Percentiles rank a stretch among this genome's conserved stretches.
Evolutionary conservation across 805 yeast species (phyloP).

Genomic region (Lipomyces orientalis): DNA sequence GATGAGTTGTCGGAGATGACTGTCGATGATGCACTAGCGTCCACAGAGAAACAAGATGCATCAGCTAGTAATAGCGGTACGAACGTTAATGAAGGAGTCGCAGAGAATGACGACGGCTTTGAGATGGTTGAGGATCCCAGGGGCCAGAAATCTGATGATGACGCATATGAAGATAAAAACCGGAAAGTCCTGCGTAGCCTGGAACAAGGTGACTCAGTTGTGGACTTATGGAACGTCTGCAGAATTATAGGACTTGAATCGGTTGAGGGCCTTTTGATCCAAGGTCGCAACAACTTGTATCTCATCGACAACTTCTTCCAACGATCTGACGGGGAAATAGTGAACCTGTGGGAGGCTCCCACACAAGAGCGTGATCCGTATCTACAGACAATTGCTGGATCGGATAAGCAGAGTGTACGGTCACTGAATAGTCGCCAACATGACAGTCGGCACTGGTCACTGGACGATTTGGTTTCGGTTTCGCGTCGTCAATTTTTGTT

Average conservation of each 20-base stretch:
- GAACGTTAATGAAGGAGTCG: constrained; percentile 27
- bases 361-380: constrained; percentile 67
- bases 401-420: constrained; percentile 43
- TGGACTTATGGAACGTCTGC: constrained; percentile 75
- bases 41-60: constrained; percentile 6
- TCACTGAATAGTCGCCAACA: constrained; percentile 26
- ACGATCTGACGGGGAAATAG: constrained; percentile 57
- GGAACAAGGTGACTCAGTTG: constrained; percentile 71
- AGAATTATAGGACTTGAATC: constrained; percentile 78
- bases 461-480: constrained; percentile 63
- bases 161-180: constrained; percentile 62
- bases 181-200: constrained; percentile 74
- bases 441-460: constrained; percentile 55
- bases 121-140: constrained; percentile 41
- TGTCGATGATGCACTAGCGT: constrained; percentile 10
- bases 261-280: constrained; percentile 72
- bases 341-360: constrained; percentile 72
- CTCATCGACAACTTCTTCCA: constrained; percentile 73
- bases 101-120: constrained; percentile 41
- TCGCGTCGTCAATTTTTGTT: constrained; percentile 77
- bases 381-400: constrained; percentile 63
- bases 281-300: constrained; percentile 69
- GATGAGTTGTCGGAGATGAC: constrained; percentile 20
- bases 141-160: constrained; percentile 39
- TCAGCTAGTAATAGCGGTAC: neutral